Conservation (phyloP, 1,139 yeast species). For the Hemisphaericaspora subhashii region DNA sequence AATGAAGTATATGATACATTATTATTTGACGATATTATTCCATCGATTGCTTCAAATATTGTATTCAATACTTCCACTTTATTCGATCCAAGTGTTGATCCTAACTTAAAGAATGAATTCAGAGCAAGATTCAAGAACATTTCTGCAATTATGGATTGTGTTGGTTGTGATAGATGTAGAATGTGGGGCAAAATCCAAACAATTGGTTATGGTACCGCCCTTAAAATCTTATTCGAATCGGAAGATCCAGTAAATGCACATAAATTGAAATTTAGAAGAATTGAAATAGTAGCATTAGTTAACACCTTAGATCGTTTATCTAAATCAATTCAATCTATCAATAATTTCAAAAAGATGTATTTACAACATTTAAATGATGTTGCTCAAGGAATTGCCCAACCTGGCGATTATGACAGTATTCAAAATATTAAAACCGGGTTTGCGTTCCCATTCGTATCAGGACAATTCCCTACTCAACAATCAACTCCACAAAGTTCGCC, state of each 20-base stretch:
- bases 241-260: constrained; percentile 49
- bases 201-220: constrained; percentile 95
- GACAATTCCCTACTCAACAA: constrained; percentile 16
- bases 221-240: constrained; percentile 79
- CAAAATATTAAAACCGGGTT: constrained; percentile 24
- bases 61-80: constrained; percentile 47
- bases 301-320: constrained; percentile 92
- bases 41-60: constrained; percentile 27
- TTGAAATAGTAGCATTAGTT: constrained; percentile 85
- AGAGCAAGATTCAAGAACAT: constrained; percentile 84
- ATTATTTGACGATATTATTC: constrained; percentile 30
- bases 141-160: constrained; percentile 94
- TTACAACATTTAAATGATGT: constrained; percentile 43
- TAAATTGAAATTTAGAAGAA: constrained; percentile 58
- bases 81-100: constrained; percentile 58
- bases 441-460: constrained; percentile 39
- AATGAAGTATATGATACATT: constrained; percentile 42
- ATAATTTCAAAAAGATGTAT: constrained; percentile 64
- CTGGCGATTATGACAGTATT: constrained; percentile 42
- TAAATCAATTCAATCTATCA: constrained; percentile 75
- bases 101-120: constrained; percentile 78
- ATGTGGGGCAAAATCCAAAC: constrained; percentile 98
- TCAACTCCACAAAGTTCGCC: constrained; percentile 7
- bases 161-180: constrained; percentile 96
- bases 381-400: constrained; percentile 38